Evolutionary conservation across 140 eudicot genomes (phyloP), one percentile per base, ranked within the genome.

Genomic region (Oenanthe javanica): DNA sequence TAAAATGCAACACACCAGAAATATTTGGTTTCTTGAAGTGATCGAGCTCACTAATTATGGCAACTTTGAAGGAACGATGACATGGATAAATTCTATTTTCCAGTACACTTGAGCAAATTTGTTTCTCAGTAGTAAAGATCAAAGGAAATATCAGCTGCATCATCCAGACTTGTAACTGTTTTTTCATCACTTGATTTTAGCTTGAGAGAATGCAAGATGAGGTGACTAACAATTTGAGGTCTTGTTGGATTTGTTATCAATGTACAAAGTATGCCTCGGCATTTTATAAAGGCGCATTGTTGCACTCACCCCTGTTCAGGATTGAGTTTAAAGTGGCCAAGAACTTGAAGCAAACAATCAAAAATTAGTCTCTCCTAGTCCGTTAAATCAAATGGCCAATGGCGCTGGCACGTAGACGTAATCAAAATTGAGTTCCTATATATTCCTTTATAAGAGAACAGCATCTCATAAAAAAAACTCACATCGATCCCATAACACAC

Each of bases 101-200:
- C 85, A 87, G 43, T 82, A 61, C 61, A 86, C 78, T 82, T 92
- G 87, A 64, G 71, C 77, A 80, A 12, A 21, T 31, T 31, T 82
- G 85, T 66, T 83, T 86, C 63, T 89, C 82, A 42, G 72, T 67
- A 4, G 89, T 77, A 51, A 80, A 71, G n/a, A 90, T 66, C 0
- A 79, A 84, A 40, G 97, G 94, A 36, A 90, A 87, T 85, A 77
- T 87, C 86, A 80, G 86, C 81, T n/a, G 92, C 81, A 18, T 75
- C 83, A 54, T 90, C 91, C 89, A 90, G 15, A 80, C 73, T 84
- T 36, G 40, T 36, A 36, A 36, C 40, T 36, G 40, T 87, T 81
- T 94, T 93, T 27, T 96, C 93, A 83, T 94, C 98, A 52, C 88
- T 92, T 14, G 90, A 78, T 90, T 92, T 94, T 69, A 88, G 86